phyloP scores from a whole-genome alignment of 768 basidiomycete species.

The Russula brevipes region DNA sequence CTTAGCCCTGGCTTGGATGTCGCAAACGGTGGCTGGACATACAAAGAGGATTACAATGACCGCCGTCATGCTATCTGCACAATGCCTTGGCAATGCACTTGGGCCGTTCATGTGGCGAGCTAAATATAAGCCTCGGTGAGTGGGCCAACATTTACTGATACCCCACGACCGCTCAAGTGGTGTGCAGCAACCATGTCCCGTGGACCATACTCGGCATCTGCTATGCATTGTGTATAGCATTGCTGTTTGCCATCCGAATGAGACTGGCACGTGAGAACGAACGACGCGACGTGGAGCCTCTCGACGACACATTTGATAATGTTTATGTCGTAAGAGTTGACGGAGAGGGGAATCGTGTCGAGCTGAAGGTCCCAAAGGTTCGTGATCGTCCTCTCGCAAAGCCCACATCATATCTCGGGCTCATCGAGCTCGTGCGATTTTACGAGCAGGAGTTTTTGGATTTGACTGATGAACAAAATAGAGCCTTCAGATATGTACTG shows the following conservation, averaged over 20 bases:
- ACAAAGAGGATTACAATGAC: conserved; percentile 68
- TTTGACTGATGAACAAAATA: conserved; percentile 66
- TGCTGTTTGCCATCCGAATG: conserved; percentile 47
- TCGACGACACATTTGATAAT: conserved; percentile 51
- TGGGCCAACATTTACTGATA: neutral
- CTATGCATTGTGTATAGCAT: conserved; percentile 47
- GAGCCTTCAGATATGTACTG: conserved; percentile 68
- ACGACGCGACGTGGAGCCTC: conserved; percentile 52
- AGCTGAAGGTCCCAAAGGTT: conserved; percentile 65
- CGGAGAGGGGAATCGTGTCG: conserved; percentile 48
- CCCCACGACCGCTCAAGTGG: neutral
- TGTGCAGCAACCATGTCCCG: conserved; percentile 58
- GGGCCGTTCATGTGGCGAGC: conserved; percentile 78
- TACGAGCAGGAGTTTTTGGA: conserved; percentile 58
- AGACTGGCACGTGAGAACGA: conserved; percentile 58
- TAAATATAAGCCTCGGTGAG: conserved; percentile 58
- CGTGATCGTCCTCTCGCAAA: conserved; percentile 6
- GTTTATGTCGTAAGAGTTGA: conserved; percentile 51
- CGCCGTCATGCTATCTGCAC: conserved; percentile 68
- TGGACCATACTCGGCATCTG: conserved; percentile 74
- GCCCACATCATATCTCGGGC: neutral
- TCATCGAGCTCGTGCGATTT: conserved; percentile 3
- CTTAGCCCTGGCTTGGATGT: conserved; percentile 59
- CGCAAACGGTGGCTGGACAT: conserved; percentile 61
- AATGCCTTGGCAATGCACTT: conserved; percentile 59